Base-by-base conservation (phyloP, 23 red algal species). In the Gracilaria gracilis region DNA sequence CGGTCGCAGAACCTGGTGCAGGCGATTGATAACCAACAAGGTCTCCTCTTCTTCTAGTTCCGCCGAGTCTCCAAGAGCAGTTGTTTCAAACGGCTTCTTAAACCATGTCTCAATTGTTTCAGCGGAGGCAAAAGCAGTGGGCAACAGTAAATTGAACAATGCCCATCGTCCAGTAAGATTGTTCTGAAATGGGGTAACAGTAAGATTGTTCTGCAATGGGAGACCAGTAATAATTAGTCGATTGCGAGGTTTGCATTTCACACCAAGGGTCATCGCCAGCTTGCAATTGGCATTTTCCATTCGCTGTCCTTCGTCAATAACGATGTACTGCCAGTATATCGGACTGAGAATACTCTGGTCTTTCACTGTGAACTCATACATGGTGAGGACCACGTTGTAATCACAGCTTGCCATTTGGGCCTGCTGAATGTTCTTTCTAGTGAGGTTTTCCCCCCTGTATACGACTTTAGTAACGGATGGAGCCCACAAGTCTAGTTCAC, bases 21-120 rank as follows among this genome's bases (percentile, higher is more conserved):
- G 66, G 32, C 97, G 91, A 79, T 96, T 91, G 61, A 99, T 99
- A 37, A 99, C 89, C 31, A 99, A 66, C 23, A 96, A 83, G 4
- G 87, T 88, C 83, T 99, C 97, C 80, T 96, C 94, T 57, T 96
- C 94, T 33, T 95, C 85, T 5, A 94, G 64, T 47, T 95, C 93
- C 57, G 84, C 93, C 9, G 84, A 75, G 47, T 96, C 93, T 33
- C 93, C 89, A 39, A 91, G 62, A 23, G 89, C 78, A 5, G 86
- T 93, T 33, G 90, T 81, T 48, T 93, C 85, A 88, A 98, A 99
- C 0, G 94, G 94, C 67, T 92, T 82, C 67, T 88, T 88, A 66
- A 99, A 99, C 97, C 94, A 99, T 23, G 87, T 83, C 83, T 99
- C 97, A 51, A 99, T 96, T 0, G 94, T 94, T 39, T 99, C 97